These are phyloP conservation scores for Diversispora epigaea DNA, from an alignment of 192 early-diverging fungal species.

Conservation along the genomic window DNA sequence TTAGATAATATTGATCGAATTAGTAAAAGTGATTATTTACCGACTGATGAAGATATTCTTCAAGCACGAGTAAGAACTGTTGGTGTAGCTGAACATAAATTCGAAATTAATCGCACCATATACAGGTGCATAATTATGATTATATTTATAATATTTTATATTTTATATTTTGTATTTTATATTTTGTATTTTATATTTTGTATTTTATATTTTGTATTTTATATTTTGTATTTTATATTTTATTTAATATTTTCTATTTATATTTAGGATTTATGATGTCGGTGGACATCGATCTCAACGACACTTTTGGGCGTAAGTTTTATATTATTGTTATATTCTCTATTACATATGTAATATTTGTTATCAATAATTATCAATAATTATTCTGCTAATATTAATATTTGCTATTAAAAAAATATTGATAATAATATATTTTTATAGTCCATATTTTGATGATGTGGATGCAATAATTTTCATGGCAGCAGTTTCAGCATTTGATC, in stretches of 20 bases:
- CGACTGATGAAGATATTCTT: conserved; percentile 70
- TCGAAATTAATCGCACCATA: conserved; percentile 58
- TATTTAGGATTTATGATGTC: conserved; percentile 67
- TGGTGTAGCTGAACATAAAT: conserved; percentile 67
- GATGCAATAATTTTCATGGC: conserved; percentile 70
- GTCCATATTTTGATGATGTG: conserved; percentile 70
- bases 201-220: conserved; percentile 24
- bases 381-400: no score
- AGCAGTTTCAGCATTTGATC: conserved; percentile 64
- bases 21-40: conserved; percentile 50
- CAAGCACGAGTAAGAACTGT: conserved; percentile 67
- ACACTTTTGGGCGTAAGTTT: conserved; percentile 64
- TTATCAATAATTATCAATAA: no score
- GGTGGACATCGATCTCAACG: conserved; percentile 66
- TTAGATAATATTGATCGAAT: conserved; percentile 53
- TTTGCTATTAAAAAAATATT: background rate
- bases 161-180: background rate
- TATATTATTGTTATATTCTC: conserved; percentile 3
- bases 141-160: background rate
- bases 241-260: background rate
- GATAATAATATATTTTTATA: conserved; percentile 5
- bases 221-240: background rate
- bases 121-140: conserved; percentile 39
- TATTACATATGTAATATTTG: no score
- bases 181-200: background rate